Percentiles rank a stretch among this genome's conserved stretches.
These are phyloP conservation scores for Pseudogymnoascus destructans DNA, from an alignment of 2,329 filamentous ascomycete species.

Conservation along the genomic window DNA sequence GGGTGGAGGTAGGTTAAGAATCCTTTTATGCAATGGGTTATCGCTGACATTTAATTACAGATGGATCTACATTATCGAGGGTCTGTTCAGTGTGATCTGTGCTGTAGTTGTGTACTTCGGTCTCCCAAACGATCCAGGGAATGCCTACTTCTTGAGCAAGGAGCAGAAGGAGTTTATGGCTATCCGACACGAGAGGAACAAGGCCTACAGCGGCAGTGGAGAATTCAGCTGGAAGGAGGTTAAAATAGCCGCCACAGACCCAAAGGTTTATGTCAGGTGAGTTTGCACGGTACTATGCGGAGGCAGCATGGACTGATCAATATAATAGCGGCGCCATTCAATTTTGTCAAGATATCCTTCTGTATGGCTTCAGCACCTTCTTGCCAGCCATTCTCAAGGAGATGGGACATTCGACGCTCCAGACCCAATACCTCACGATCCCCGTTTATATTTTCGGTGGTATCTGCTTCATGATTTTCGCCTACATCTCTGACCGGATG, in stretches of 20 bases:
- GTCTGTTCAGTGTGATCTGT: conserved; percentile 31
- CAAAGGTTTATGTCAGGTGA: conserved; percentile 26
- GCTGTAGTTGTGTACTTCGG: conserved; percentile 33
- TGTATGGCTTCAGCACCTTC: conserved; percentile 29
- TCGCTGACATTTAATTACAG: neutral
- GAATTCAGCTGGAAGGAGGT: conserved; percentile 38
- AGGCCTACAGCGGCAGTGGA: conserved; percentile 37
- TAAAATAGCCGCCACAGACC: conserved; percentile 33
- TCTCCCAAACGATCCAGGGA: conserved; percentile 32
- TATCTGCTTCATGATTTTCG: conserved; percentile 32
- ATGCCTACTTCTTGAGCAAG: conserved; percentile 34
- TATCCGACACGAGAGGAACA: conserved; percentile 32
- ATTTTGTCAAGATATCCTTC: neutral
- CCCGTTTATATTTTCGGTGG: conserved; percentile 38
- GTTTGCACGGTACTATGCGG: neutral
- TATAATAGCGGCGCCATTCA: conserved; percentile 10
- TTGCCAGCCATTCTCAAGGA: conserved; percentile 32
- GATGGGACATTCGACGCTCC: conserved; percentile 29
- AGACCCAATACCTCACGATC: conserved; percentile 30
- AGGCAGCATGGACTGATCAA: neutral
- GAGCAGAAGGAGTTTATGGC: conserved; percentile 38
- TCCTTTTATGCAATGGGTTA: neutral
- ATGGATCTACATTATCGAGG: conserved; percentile 34
- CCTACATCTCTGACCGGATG: conserved; percentile 34
- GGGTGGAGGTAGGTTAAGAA: neutral